Base-by-base conservation (phyloP, 495 filamentous ascomycete genomes). In the Aspergillus indologenus region DNA sequence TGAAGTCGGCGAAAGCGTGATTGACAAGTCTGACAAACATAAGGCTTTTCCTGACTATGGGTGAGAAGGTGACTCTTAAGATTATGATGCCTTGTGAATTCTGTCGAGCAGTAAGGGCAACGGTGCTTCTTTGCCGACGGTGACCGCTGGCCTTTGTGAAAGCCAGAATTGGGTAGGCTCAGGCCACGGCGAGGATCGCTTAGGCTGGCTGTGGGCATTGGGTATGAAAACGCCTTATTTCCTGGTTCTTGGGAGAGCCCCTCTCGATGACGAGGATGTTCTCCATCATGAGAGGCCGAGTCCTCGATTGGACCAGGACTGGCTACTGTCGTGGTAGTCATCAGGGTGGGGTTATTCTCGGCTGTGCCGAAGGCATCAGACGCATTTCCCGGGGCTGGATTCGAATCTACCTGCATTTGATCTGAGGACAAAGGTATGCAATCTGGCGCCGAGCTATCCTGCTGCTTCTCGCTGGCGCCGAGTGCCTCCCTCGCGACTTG, bases 11-110 rank as follows among this genome's bases (percentile, higher is more conserved):
- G 85, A 70, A 99, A 99, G 23, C 92, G 85, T 61, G 92, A 86
- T 53, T 92, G 83, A 66, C 94, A 99, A 20, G 88, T 90, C 56
- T 89, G 83, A 66, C 94, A 99, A 21, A 90, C 83, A 67, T 91
- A 99, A 0, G 94, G 94, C 70, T 99, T 99, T 72, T 98, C 95
- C 74, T 99, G 94, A 63, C 93, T 96, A 68, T 99, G 94, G 0
- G 94, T 99, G 58, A 99, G 83, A 34, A 99, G 83, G 76, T 99
- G 94, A 60, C 91, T 96, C 72, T 99, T 99, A n/a, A 99, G 83
- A 62, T 99, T 99, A 68, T 99, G 94, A 68, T 98, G 95, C 11
- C 94, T 83, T 11, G 94, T 99, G 65, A 99, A 99, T 65, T 95
- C 93, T 8, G 95, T 96, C 4, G 90, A 81, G 77, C 94, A 99